Evolutionary conservation across 2,329 filamentous ascomycete species (phyloP).

Genomic region (Beauveria brongniartii): DNA sequence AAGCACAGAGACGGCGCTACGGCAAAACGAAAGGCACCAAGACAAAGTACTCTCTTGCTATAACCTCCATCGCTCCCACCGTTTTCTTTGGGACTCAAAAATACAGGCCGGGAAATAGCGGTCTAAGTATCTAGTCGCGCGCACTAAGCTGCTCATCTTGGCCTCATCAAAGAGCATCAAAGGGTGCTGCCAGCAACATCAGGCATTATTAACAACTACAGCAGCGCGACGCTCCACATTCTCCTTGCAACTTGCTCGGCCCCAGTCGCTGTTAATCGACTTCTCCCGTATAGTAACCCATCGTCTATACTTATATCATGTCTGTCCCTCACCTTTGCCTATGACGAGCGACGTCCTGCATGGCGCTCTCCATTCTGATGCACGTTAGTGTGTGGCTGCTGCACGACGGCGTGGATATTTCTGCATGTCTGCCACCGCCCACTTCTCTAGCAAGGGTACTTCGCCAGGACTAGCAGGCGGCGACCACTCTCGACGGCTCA

Average conservation of each 20-base stretch:
- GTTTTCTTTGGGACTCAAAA: background rate
- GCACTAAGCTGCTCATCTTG: background rate
- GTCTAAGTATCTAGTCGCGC: background rate
- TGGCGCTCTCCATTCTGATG: background rate
- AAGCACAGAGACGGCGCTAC: background rate
- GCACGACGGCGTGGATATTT: slow-evolving; percentile 1
- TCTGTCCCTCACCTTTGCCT: too few relatives aligned
- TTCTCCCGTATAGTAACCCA: background rate
- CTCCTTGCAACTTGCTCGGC: background rate
- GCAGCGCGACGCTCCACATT: background rate
- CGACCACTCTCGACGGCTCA: background rate
- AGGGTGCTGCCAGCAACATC: background rate
- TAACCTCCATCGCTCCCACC: too few relatives aligned
- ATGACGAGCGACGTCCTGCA: background rate
- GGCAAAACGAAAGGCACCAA: background rate
- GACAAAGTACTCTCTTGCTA: background rate
- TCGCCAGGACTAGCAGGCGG: background rate
- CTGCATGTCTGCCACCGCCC: background rate
- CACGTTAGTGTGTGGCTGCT: slow-evolving; percentile 1
- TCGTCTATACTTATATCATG: background rate
- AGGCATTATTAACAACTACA: background rate
- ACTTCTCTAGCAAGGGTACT: background rate
- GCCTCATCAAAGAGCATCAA: background rate
- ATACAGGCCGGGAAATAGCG: background rate
- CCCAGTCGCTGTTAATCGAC: background rate